A percentile compares a stretch with the other conserved stretches of the same genome.
phyloP scores from a whole-genome alignment of 805 yeast species.

The Lachancea quebecensis region DNA sequence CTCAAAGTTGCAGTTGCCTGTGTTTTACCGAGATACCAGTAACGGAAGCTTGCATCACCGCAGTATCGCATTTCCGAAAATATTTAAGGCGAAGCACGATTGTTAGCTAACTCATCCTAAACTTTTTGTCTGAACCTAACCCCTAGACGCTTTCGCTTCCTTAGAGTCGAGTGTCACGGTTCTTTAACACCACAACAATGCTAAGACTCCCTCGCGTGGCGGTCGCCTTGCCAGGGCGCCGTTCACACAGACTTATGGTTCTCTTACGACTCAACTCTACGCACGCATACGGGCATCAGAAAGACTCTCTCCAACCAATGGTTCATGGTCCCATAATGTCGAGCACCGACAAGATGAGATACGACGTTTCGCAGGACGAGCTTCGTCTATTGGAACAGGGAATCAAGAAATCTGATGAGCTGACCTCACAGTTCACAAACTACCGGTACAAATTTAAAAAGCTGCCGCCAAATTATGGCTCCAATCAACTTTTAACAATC shows the following conservation, averaged over 20 bases:
- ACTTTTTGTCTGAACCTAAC: too few species aligned
- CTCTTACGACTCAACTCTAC: not conserved
- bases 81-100: too few species aligned
- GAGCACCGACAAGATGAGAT: not conserved
- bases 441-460: slow-evolving; percentile 32
- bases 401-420: slow-evolving; percentile 19
- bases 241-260: not conserved
- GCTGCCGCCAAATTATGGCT: slow-evolving; percentile 52
- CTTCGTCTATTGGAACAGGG: slow-evolving; percentile 22
- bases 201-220: too few species aligned
- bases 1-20: too few species aligned
- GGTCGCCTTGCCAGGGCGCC: too few species aligned
- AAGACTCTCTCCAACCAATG: not conserved
- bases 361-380: slow-evolving; percentile 7
- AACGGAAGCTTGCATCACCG: too few species aligned
- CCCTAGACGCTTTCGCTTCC: too few species aligned
- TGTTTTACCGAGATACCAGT: too few species aligned
- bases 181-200: too few species aligned
- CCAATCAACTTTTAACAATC: slow-evolving; percentile 48
- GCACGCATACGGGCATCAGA: not conserved
- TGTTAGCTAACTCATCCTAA: too few species aligned
- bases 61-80: too few species aligned
- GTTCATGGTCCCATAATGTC: slow-evolving; percentile 5
- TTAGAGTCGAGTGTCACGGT: too few species aligned
- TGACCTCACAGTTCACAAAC: slow-evolving; percentile 22